Evolutionary conservation across 768 basidiomycete genomes (phyloP).

Genomic region (Boletus insuetus): DNA sequence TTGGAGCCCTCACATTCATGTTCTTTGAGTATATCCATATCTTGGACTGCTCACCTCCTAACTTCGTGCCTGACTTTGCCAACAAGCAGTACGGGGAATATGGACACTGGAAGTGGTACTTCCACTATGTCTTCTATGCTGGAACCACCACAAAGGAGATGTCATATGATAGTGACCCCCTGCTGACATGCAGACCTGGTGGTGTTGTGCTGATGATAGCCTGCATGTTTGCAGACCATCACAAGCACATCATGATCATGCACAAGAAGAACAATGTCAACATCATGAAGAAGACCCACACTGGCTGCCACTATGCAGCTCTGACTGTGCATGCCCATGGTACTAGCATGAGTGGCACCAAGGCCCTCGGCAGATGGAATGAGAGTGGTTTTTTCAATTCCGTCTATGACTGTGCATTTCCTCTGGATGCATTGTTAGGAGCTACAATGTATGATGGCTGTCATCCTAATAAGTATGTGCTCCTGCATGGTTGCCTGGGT

Average conservation of each 20-base stretch:
- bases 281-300: constrained; percentile 29
- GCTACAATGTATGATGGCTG: constrained; percentile 30
- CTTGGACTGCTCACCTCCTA: constrained; percentile 2
- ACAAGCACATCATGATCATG: constrained; percentile 23
- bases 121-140: constrained; percentile 22
- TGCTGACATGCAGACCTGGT: no score
- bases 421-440: constrained; percentile 21
- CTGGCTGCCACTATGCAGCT: constrained; percentile 26
- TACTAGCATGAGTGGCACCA: constrained; percentile 24
- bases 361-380: constrained; percentile 7
- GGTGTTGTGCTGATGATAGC: no score
- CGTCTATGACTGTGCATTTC: neutral
- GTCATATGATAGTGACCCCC: constrained; percentile 29
- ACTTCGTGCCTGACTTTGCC: constrained; percentile 29
- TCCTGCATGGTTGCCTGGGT: constrained; percentile 11
- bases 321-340: constrained; percentile 29
- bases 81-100: constrained; percentile 22
- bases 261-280: constrained; percentile 22
- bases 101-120: constrained; percentile 32
- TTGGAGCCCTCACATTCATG: constrained; percentile 26
- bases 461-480: constrained; percentile 18
- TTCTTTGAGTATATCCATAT: constrained; percentile 19
- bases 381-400: neutral
- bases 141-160: constrained; percentile 15
- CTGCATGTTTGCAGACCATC: constrained; percentile 16